phyloP scores from a whole-genome alignment of 106 monocot species.

The Apostasia shenzhenica region DNA sequence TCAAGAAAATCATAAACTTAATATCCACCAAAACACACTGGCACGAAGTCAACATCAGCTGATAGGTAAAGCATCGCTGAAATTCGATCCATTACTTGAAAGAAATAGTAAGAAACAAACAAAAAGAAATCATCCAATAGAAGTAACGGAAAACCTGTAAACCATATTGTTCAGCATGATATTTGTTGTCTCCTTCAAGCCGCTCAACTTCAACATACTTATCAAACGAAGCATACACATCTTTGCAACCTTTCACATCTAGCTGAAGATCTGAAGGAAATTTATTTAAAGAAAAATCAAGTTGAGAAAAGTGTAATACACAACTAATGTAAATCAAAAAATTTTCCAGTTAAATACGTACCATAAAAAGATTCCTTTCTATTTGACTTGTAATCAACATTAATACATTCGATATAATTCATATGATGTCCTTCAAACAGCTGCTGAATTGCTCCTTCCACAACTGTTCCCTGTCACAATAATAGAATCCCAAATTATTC shows the following conservation, averaged over 20 bases:
- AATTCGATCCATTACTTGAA: too few relatives aligned
- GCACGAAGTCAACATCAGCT: too few relatives aligned
- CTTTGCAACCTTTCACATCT: slow-evolving; percentile 84
- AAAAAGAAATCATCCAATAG: neutral
- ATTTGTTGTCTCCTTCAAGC: slow-evolving; percentile 93
- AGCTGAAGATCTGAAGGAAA: slow-evolving; percentile 61
- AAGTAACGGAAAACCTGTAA: slow-evolving; percentile 54
- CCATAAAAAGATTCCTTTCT: slow-evolving; percentile 85
- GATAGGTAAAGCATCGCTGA: too few relatives aligned
- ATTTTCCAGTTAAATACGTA: slow-evolving; percentile 5
- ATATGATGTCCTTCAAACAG: slow-evolving; percentile 83
- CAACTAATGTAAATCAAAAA: slow-evolving; percentile 1
- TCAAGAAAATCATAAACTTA: too few relatives aligned
- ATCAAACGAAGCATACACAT: slow-evolving; percentile 96
- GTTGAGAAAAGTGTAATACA: neutral
- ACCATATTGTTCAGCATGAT: slow-evolving; percentile 86
- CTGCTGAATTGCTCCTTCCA: slow-evolving; percentile 68
- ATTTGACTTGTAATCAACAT: slow-evolving; percentile 72
- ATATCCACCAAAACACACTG: too few relatives aligned
- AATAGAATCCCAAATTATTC: neutral
- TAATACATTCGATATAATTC: slow-evolving; percentile 83
- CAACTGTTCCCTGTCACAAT: slow-evolving; percentile 55
- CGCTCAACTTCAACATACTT: slow-evolving; percentile 92
- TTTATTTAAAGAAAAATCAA: neutral
- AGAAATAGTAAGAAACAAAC: neutral